A percentile compares a stretch with the other conserved stretches of the same genome.
Conservation (phyloP, 495 filamentous ascomycete species). For the Penicillium paxilli region DNA sequence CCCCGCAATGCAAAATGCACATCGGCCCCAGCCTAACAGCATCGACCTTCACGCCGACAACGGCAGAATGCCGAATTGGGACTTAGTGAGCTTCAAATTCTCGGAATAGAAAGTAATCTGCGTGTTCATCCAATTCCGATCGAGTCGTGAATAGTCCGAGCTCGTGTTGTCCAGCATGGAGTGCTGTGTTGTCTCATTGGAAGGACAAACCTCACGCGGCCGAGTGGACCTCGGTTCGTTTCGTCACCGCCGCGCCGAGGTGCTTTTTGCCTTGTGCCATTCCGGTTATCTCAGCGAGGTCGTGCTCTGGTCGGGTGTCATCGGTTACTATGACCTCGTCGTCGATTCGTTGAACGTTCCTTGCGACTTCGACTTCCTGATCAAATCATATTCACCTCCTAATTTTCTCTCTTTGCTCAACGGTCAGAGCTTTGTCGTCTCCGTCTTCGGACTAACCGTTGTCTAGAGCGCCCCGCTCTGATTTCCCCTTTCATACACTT, state of each 20-base stretch:
- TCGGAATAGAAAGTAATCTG: neutral
- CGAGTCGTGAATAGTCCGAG: neutral
- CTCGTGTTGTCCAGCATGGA: neutral
- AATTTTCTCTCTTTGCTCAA: neutral
- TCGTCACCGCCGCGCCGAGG: conserved; percentile 40
- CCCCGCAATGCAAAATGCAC: conserved; percentile 3
- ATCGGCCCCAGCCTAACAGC: neutral
- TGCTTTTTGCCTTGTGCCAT: conserved; percentile 19
- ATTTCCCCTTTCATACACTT: conserved; percentile 23
- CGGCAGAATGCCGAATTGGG: neutral
- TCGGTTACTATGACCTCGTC: conserved; percentile 16
- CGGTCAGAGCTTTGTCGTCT: conserved; percentile 1
- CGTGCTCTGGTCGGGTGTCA: conserved; percentile 17
- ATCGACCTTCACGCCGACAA: neutral
- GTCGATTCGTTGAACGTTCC: neutral
- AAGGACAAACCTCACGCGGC: conserved; percentile 1
- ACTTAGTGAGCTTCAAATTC: neutral
- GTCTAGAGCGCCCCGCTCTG: conserved; percentile 21
- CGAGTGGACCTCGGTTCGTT: conserved; percentile 40
- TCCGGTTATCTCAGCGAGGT: conserved; percentile 9
- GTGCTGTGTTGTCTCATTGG: neutral
- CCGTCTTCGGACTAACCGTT: conserved; percentile 13
- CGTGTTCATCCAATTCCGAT: neutral
- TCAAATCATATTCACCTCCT: neutral
- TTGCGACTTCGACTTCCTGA: neutral